Evolutionary conservation across 257 asterid species (phyloP).

Genomic region (Solanum tacnaense): DNA sequence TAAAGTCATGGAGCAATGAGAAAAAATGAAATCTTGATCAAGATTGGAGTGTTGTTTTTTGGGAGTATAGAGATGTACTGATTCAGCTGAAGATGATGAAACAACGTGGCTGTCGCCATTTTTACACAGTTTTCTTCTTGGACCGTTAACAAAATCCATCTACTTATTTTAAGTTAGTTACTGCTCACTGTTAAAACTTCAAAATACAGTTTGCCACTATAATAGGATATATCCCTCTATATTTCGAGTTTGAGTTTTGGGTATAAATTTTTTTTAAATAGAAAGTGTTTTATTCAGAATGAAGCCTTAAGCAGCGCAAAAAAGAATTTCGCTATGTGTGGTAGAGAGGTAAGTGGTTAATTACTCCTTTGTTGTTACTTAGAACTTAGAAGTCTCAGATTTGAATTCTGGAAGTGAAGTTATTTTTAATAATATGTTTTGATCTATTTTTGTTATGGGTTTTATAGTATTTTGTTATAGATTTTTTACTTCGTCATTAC

Average conservation of each 20-base stretch:
- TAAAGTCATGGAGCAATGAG: constrained; percentile 10
- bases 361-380: too few species aligned
- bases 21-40: not conserved
- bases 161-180: not conserved
- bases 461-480: not conserved
- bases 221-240: not conserved
- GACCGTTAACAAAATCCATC: not conserved
- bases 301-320: not conserved
- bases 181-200: not conserved
- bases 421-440: too few species aligned
- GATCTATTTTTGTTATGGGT: not conserved
- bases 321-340: not conserved
- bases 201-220: not conserved
- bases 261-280: too few species aligned
- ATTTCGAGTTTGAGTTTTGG: too few species aligned
- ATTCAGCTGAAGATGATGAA: constrained; percentile 10
- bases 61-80: not conserved
- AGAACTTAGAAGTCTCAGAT: not conserved
- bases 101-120: constrained; percentile 34
- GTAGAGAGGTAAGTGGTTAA: not conserved
- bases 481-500: too few species aligned
- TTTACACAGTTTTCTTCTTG: constrained; percentile 15
- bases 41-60: not conserved
- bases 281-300: not conserved
- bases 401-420: not conserved